Evolutionary conservation across 78 protist genomes (phyloP), one percentile per base, ranked within the genome.

Genomic region (Isochrysis galbana): DNA sequence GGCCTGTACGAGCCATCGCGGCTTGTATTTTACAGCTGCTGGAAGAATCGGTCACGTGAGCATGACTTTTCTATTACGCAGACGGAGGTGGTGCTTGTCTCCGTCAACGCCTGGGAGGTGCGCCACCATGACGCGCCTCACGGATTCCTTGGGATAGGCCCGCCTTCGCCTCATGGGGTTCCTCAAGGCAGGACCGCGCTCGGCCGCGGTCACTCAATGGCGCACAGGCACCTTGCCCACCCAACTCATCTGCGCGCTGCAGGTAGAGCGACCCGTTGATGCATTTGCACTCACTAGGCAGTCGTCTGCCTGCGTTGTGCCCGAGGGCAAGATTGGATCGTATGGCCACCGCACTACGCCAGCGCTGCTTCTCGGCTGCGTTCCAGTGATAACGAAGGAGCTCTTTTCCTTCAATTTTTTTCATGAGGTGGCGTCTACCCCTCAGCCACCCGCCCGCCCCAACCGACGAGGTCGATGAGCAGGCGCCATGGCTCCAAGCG

Each of bases 1-100:
- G 82, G 82, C 14, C 82, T 72, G 42, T 72, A 72, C 82, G 82
- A 72, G 42, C 82, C 82, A 5, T 72, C 82, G 36, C 82, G 82
- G 21, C 82, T 72, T 4, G 82, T 72, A 29, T 34, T 34, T 22
- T 72, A 72, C 82, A 19, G 21, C 21, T 72, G 82, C 82, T 72
- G 82, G 82, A 72, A 72, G 5, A 72, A 72, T 42, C 82, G 82
- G 2, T 72, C 82, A 5, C 32, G 5, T 38, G 82, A 72, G 82
- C 32, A 72, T 42, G 82, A 72, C 82, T 72, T 72, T 22, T 34
- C 10, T 4, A 72, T 72, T 42, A 5, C 17, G 36, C 82, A 72
- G 42, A 72, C 82, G 17, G 82, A 72, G 82, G 14, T 2, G 21
- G 82, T 72, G 5, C 14, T 22, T 21, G 19, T 72, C 82, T 72